Conservation (phyloP, 1,284 basidiomycete genomes). For the Farysia itapuensis region DNA sequence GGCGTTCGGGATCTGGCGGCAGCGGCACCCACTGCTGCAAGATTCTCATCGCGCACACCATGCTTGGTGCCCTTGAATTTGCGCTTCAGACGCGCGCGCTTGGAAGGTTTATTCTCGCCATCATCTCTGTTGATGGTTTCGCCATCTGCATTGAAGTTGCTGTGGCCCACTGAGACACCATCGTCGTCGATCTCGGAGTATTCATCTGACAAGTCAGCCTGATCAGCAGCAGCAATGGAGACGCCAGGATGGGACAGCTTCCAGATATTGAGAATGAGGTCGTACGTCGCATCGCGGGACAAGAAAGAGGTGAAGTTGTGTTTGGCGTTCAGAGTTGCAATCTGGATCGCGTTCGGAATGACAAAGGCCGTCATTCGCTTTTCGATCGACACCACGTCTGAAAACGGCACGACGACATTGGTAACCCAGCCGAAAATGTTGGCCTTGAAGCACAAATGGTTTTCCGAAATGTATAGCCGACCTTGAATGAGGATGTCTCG, state of each 20-base stretch:
- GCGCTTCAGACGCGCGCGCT: conserved; percentile 40
- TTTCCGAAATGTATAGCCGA: conserved; percentile 93
- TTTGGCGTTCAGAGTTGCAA: conserved; percentile 74
- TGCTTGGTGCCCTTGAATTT: conserved; percentile 45
- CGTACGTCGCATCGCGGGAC: conserved; percentile 90
- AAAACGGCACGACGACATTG: conserved; percentile 85
- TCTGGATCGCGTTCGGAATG: conserved; percentile 94
- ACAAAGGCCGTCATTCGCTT: conserved; percentile 99
- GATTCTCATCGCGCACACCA: conserved; percentile 29
- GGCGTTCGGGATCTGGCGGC: conserved; percentile 27
- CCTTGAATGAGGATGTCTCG: conserved; percentile 96
- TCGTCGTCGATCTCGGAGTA: conserved; percentile 41
- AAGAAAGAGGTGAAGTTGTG: conserved; percentile 96
- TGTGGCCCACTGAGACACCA: conserved; percentile 12
- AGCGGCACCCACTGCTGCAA: conserved; percentile 30
- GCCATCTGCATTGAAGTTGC: conserved; percentile 11
- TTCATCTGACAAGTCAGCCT: conserved; percentile 44
- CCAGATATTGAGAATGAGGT: conserved; percentile 97
- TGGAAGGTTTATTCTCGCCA: conserved; percentile 33
- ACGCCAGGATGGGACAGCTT: conserved; percentile 80
- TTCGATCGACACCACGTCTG: conserved; percentile 84
- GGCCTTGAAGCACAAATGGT: conserved; percentile 96
- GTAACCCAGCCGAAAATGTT: conserved; percentile 99
- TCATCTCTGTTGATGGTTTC: conserved; percentile 9
- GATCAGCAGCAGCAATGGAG: conserved; percentile 60